These are phyloP conservation scores for Craterostigma plantagineum DNA, from an alignment of 257 asterid genomes.

Conservation along the genomic window DNA sequence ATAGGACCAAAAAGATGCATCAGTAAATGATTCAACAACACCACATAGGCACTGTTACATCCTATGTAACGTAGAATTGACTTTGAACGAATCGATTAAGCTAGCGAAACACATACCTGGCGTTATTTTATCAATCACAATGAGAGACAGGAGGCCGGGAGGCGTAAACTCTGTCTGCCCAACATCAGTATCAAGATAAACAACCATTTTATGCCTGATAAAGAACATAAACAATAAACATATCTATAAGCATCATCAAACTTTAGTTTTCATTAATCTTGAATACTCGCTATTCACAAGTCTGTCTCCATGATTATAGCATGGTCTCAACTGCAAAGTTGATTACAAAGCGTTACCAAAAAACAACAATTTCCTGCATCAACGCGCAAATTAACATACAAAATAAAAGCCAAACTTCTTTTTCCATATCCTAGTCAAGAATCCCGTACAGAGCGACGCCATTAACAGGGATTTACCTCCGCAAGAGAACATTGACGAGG, in stretches of 20 bases:
- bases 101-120: constrained; percentile 22
- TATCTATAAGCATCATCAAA: background rate
- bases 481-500: constrained; percentile 66
- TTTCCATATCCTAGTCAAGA: background rate
- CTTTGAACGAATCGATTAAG: background rate
- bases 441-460: background rate
- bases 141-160: constrained; percentile 72
- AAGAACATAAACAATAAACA: constrained; percentile 2
- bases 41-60: background rate
- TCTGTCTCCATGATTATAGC: no score
- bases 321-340: no score
- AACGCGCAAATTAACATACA: no score
- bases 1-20: constrained; percentile 7
- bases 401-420: no score
- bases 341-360: background rate
- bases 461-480: constrained; percentile 21
- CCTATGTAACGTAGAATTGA: background rate
- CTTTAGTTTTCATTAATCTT: background rate
- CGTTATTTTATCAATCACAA: constrained; percentile 52
- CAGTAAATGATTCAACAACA: background rate
- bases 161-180: constrained; percentile 95
- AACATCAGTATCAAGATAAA: constrained; percentile 92
- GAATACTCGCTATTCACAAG: no score
- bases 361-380: no score
- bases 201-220: constrained; percentile 66